These are phyloP conservation scores for Fusarium sulawesiense DNA, from an alignment of 2,329 filamentous ascomycete species.

Conservation along the genomic window DNA sequence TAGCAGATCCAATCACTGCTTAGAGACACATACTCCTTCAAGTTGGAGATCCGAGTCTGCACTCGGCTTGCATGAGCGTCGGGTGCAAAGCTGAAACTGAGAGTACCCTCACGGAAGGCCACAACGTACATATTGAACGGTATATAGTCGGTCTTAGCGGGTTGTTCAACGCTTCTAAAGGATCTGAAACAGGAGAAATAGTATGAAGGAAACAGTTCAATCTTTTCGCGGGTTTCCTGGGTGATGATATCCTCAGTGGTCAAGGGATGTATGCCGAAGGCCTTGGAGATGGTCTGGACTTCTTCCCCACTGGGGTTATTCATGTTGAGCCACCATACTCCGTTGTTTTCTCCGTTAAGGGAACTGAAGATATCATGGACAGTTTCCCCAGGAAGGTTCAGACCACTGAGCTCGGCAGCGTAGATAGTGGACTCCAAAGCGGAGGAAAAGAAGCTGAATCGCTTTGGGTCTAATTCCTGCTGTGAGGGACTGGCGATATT, in stretches of 20 bases:
- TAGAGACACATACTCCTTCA: constrained; percentile 94
- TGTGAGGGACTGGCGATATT: constrained; percentile 57
- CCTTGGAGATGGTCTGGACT: constrained; percentile 83
- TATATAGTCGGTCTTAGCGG: constrained; percentile 84
- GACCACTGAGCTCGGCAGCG: constrained; percentile 85
- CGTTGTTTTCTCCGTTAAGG: constrained; percentile 71
- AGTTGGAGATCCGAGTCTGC: constrained; percentile 86
- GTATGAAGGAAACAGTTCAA: constrained; percentile 96
- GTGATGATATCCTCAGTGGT: constrained; percentile 76
- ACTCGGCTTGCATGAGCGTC: constrained; percentile 91
- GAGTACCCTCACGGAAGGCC: constrained; percentile 92
- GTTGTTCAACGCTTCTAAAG: constrained; percentile 82
- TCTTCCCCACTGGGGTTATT: constrained; percentile 91
- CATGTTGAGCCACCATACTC: constrained; percentile 98
- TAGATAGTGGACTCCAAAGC: constrained; percentile 94
- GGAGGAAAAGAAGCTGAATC: constrained; percentile 97
- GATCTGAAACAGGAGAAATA: constrained; percentile 98
- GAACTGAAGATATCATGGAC: constrained; percentile 86
- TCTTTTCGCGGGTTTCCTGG: constrained; percentile 96
- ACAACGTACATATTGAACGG: constrained; percentile 97
- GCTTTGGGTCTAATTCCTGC: constrained; percentile 70
- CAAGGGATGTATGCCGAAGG: not conserved
- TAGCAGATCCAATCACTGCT: constrained; percentile 99
- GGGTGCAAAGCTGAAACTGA: constrained; percentile 92
- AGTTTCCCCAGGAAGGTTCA: constrained; percentile 88